These are phyloP conservation scores for Aspergillus intermedius DNA, from an alignment of 2,329 filamentous ascomycete species.

Conservation along the genomic window DNA sequence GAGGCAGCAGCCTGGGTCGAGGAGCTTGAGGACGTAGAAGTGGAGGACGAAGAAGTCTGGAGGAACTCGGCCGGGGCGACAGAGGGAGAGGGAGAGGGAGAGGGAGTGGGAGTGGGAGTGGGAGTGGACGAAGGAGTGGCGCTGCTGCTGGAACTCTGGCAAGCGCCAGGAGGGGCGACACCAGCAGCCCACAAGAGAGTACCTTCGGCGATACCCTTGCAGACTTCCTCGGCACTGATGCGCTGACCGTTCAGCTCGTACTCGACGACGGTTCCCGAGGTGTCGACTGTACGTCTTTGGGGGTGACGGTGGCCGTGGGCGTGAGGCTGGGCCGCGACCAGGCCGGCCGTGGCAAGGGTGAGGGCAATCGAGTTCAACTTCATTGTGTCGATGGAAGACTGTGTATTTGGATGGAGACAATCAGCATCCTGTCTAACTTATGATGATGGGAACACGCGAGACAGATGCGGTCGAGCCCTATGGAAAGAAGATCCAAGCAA, in stretches of 20 bases:
- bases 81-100: conserved; percentile 23
- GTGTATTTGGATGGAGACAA: background rate
- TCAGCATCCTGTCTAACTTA: background rate
- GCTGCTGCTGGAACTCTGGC: conserved; percentile 26
- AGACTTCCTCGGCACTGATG: conserved; percentile 50
- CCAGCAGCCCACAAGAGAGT: conserved; percentile 59
- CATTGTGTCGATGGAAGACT: conserved; percentile 21
- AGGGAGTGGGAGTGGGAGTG: conserved; percentile 26
- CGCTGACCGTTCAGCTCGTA: conserved; percentile 61
- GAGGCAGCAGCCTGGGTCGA: conserved; percentile 12
- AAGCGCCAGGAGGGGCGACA: conserved; percentile 52
- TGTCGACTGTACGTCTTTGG: conserved; percentile 39
- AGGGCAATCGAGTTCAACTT: conserved; percentile 36
- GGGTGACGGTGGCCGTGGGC: conserved; percentile 38
- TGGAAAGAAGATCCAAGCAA: too few relatives aligned
- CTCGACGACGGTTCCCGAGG: conserved; percentile 58
- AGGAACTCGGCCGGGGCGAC: conserved; percentile 44
- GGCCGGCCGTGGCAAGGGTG: conserved; percentile 37
- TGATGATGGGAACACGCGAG: background rate
- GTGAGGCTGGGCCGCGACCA: conserved; percentile 37
- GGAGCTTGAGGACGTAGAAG: conserved; percentile 12
- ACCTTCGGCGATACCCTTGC: conserved; percentile 64
- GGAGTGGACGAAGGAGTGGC: conserved; percentile 29
- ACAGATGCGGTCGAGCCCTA: background rate
- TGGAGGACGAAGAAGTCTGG: conserved; percentile 35